Percentiles rank a stretch among this genome's conserved stretches.
These are phyloP conservation scores for Pythium volutum DNA, from an alignment of 352 stramenopile genomes.

Conservation along the genomic window DNA sequence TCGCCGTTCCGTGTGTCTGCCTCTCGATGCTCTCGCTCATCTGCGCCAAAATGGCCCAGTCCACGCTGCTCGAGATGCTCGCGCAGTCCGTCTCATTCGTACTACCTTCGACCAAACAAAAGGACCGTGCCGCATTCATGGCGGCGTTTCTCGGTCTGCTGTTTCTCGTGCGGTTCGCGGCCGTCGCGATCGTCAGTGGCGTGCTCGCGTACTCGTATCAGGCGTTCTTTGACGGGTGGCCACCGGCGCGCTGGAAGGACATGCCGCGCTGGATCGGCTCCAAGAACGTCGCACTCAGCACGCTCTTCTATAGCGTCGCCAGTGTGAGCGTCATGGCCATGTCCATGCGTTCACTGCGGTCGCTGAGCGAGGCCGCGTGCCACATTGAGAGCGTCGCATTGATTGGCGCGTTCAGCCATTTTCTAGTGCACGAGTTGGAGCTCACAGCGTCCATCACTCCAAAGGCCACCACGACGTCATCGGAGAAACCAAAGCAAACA, in stretches of 20 bases:
- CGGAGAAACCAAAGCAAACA: neutral
- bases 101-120: neutral
- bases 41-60: conserved; percentile 49
- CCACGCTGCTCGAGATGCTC: conserved; percentile 31
- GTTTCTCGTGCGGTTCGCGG: conserved; percentile 39
- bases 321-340: conserved; percentile 40
- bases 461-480: neutral
- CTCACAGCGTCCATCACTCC: conserved; percentile 6
- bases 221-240: conserved; percentile 43
- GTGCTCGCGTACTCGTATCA: conserved; percentile 51
- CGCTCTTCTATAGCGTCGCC: conserved; percentile 45
- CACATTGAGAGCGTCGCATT: conserved; percentile 51
- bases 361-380: conserved; percentile 43
- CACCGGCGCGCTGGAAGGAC: conserved; percentile 37
- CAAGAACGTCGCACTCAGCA: conserved; percentile 56
- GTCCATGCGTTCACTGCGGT: conserved; percentile 34
- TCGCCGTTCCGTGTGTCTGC: conserved; percentile 36
- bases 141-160: conserved; percentile 45
- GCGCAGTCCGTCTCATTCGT: neutral
- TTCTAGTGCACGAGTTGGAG: conserved; percentile 21
- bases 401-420: conserved; percentile 43
- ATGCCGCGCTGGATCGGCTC: conserved; percentile 58
- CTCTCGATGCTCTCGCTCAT: conserved; percentile 44
- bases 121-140: conserved; percentile 19
- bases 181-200: conserved; percentile 30